Evolutionary conservation across 1,284 basidiomycete genomes (phyloP).

Genomic region (Boletus hoseneyae): DNA sequence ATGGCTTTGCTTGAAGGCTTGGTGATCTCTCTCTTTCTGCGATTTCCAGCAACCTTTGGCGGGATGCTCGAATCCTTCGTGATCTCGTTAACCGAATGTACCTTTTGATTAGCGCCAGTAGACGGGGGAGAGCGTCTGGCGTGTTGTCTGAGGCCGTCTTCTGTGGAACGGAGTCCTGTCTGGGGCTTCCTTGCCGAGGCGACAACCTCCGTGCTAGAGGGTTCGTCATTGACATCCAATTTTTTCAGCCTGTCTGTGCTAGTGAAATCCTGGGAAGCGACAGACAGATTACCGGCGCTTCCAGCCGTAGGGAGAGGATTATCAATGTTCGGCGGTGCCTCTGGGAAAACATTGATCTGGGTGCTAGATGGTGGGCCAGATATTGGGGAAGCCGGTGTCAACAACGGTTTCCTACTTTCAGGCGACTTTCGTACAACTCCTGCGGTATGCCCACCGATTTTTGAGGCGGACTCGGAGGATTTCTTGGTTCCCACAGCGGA

Average conservation of each 20-base stretch:
- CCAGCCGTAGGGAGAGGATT: not conserved
- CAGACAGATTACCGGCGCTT: not conserved
- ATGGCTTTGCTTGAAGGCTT: slow-evolving; percentile 2
- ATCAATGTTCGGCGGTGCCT: slow-evolving; percentile 2
- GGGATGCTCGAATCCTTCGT: slow-evolving; percentile 3
- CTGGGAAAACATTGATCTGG: slow-evolving; percentile 14
- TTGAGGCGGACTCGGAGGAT: not conserved
- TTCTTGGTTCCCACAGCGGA: not conserved
- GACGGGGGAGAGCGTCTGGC: not conserved
- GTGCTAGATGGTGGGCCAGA: slow-evolving; percentile 17
- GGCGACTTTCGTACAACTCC: not conserved
- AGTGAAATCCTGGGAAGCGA: not conserved
- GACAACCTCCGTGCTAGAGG: not conserved
- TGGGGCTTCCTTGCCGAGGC: not conserved
- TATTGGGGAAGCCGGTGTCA: slow-evolving; percentile 8
- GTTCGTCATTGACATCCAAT: not conserved
- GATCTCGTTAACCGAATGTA: not conserved
- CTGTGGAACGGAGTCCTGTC: not conserved
- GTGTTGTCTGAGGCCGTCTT: not conserved
- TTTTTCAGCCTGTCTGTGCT: not conserved
- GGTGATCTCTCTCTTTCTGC: slow-evolving; percentile 28
- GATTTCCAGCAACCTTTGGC: slow-evolving; percentile 23
- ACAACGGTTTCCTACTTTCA: not conserved
- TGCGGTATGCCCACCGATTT: not conserved
- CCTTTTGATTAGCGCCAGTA: not conserved